Evolutionary conservation across 2,329 filamentous ascomycete species (phyloP).

Genomic region (Pestalotiopsis sp.): DNA sequence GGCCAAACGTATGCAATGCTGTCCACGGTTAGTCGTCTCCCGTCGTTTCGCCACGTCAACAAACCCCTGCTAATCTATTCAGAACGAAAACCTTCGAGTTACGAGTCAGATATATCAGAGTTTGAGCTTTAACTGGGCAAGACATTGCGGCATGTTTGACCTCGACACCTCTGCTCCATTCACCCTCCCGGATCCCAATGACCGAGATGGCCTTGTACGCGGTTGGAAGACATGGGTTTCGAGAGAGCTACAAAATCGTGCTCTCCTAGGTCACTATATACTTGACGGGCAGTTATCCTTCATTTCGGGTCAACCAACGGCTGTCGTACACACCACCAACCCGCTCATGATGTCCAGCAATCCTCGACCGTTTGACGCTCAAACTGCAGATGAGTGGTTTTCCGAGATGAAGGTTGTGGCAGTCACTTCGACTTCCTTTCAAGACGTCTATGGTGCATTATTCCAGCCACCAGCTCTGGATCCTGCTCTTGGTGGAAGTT

Average conservation of each 20-base stretch:
- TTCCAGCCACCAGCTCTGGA: slow-evolving; percentile 2
- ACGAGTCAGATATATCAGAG: slow-evolving; percentile 14
- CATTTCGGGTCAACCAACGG: slow-evolving; percentile 9
- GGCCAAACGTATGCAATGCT: slow-evolving; percentile 13
- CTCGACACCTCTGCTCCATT: neutral
- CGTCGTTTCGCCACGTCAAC: neutral
- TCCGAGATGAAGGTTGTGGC: slow-evolving; percentile 3
- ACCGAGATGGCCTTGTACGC: neutral
- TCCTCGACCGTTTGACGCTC: slow-evolving; percentile 1
- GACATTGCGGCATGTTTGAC: slow-evolving; percentile 11
- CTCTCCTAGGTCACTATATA: slow-evolving; percentile 11
- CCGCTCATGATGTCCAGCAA: slow-evolving; percentile 8
- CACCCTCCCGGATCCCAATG: neutral
- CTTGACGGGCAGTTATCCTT: neutral
- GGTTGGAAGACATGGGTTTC: slow-evolving; percentile 7
- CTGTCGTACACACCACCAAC: slow-evolving; percentile 4
- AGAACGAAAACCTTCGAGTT: slow-evolving; percentile 8
- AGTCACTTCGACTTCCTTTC: neutral
- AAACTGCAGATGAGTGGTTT: slow-evolving; percentile 10
- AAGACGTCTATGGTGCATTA: neutral
- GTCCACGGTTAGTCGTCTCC: slow-evolving; percentile 2
- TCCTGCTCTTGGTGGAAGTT: neutral
- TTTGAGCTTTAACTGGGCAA: slow-evolving; percentile 12
- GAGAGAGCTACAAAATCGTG: slow-evolving; percentile 6
- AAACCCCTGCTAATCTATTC: neutral